Evolutionary conservation across 257 asterid genomes (phyloP).

Genomic region (Pogostemon cablin): DNA sequence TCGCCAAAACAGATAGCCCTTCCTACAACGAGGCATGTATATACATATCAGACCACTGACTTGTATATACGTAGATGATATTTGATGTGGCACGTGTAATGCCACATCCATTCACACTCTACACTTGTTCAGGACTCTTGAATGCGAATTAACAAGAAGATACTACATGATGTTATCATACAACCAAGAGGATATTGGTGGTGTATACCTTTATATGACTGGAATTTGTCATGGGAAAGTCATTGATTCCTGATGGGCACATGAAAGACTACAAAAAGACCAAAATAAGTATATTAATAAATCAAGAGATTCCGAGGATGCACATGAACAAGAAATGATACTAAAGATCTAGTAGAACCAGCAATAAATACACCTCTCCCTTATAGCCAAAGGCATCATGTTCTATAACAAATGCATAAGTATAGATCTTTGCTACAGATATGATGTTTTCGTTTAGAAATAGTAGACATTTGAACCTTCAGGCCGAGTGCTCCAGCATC

Average conservation of each 20-base stretch:
- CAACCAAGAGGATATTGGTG: background rate
- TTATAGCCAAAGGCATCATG: slow-evolving; percentile 2
- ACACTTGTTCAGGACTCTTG: background rate
- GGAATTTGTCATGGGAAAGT: slow-evolving; percentile 91
- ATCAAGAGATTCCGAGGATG: slow-evolving; percentile 20
- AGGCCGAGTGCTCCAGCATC: slow-evolving; percentile 96
- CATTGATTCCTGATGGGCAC: slow-evolving; percentile 97
- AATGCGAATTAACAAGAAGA: background rate
- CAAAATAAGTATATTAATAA: background rate
- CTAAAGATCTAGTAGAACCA: slow-evolving; percentile 13
- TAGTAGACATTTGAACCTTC: slow-evolving; percentile 56
- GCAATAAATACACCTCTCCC: background rate
- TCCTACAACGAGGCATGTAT: slow-evolving; percentile 43
- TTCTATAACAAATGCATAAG: background rate
- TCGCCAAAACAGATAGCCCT: slow-evolving; percentile 79
- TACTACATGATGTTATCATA: background rate
- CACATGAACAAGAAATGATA: background rate
- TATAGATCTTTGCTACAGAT: no score
- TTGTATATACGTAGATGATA: background rate
- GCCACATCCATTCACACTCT: background rate
- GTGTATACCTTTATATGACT: slow-evolving; percentile 80
- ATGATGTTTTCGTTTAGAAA: background rate
- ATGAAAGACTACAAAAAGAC: slow-evolving; percentile 73
- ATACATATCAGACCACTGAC: slow-evolving; percentile 22
- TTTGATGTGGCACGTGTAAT: background rate